Evolutionary conservation across 73 alveolate genomes (phyloP).

Genomic region (Tetrahymena borealis): DNA sequence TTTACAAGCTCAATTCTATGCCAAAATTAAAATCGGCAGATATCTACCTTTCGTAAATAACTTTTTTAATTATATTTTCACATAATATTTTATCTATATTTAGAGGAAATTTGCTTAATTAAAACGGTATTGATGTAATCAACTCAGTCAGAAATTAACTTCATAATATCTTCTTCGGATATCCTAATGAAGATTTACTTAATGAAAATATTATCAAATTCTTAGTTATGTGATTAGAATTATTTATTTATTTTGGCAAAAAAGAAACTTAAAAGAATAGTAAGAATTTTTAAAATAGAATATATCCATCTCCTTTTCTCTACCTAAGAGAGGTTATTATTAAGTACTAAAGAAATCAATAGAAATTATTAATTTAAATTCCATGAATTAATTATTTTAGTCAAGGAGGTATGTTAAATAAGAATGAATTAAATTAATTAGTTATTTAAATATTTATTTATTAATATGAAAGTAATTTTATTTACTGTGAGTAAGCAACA

Average conservation of each 20-base stretch:
- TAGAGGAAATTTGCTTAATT: background rate
- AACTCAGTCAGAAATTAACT: background rate
- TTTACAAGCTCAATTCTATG: background rate
- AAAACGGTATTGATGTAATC: background rate
- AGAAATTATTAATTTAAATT: too few relatives aligned
- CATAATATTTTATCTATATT: background rate
- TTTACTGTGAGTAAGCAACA: too few relatives aligned
- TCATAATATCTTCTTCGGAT: background rate
- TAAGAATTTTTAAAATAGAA: background rate
- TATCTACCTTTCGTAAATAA: background rate
- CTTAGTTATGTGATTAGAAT: background rate
- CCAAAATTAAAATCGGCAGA: background rate
- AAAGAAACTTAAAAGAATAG: background rate
- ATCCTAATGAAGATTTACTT: background rate
- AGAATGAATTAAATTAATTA: too few relatives aligned
- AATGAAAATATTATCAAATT: background rate
- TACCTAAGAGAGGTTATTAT: too few relatives aligned
- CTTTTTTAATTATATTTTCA: background rate
- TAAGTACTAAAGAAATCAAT: too few relatives aligned
- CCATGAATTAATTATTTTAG: too few relatives aligned
- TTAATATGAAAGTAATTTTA: too few relatives aligned
- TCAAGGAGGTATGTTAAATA: too few relatives aligned
- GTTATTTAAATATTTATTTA: too few relatives aligned
- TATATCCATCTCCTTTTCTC: too few relatives aligned
- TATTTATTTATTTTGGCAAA: background rate